Base-by-base conservation (phyloP, 768 basidiomycete species). In the Boletus fagicola region DNA sequence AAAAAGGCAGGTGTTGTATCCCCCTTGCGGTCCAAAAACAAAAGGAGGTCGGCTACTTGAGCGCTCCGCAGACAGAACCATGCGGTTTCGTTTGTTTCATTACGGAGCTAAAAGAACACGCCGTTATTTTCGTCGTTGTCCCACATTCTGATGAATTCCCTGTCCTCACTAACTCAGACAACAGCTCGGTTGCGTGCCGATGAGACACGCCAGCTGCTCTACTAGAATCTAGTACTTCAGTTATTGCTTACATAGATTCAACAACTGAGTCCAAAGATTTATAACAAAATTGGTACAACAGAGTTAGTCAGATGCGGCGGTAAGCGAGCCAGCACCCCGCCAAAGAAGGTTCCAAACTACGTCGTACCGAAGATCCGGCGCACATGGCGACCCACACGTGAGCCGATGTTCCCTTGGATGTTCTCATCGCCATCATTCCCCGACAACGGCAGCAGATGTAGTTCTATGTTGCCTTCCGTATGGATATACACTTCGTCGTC, bases 1-100 rank as follows among this genome's bases (percentile, higher is more conserved):
- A 49, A 69, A 63, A 68, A 68, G 71, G 71, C 45, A 74, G 22
- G 62, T 57, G 62, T 72, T 72, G 69, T 72, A 59, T 58, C 49
- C 39, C 30, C 56, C 68, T 59, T 56, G 62, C 56, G 58, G 48
- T 35, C 38, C 20, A 50, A 42, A 56, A 58, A 73, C 71, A 74
- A 63, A 74, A 57, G 54, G 49, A 38, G 49, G 11, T 44, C 54
- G 57, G 65, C 58, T 50, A 62, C 50, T 58, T 56, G 54, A 39
- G 53, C 51, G 11, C 44, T 46, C 45, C 26, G 51, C 40, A 48
- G 26, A 49, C 36, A 24, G 45, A 55, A 54, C 26, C 48, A 49
- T 12, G 38, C 54, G 51, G 51, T 26, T 5, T 53, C 22, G 20
- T 26, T 60, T 50, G 57, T 67, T 63, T 58, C 50, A 50, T 62